Base-by-base conservation (phyloP, 2,329 filamentous ascomycete species). In the Alternaria consortialis region DNA sequence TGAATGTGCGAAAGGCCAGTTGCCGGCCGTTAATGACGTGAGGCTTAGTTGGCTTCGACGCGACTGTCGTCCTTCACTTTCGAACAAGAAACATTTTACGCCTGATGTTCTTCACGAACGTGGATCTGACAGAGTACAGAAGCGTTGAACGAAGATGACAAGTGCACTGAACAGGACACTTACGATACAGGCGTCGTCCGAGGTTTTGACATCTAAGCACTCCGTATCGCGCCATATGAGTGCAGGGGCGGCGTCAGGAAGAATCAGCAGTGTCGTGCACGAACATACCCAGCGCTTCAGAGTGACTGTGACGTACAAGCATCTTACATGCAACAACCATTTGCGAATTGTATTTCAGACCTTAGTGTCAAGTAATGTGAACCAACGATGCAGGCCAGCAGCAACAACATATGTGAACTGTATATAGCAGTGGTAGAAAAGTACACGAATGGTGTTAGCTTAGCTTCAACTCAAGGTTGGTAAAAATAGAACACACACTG, bases 1-100 rank as follows among this genome's bases (percentile, higher is more conserved):
- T 29, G 27, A 5, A 36, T 52, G 51, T 58, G 60, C 57, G 34
- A 64, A 51, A 53, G 56, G 57, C 62, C 48, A 60, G 31, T 52
- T 56, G 53, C 36, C 44, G 23, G 31, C 8, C 39, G 29, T 25
- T 32, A 9, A 29, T 53, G 48, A 58, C 58, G 48, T 59, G 47
- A 60, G 46, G 23, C 47, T 12, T 34, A n/a, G 17, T 46, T 37
- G 27, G 34, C 27, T 15, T 43, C 34, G 29, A 31, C 43, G 44
- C 48, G 36, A 36, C 23, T 11, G 13, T 29, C 11, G n/a, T 40
- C 12, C 15, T 42, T 40, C 32, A 39, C 50, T 40, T 9, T 27
- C 1, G 7, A n/a, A 20, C 36, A 15, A 37, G 32, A 9, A 3
- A 12, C 15, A 20, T 8, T 3, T n/a, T 25, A 23, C 12, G 13